Evolutionary conservation across 202 grass and related monocot genomes (phyloP).

Genomic region (Schoenoplectus tabernaemontani): DNA sequence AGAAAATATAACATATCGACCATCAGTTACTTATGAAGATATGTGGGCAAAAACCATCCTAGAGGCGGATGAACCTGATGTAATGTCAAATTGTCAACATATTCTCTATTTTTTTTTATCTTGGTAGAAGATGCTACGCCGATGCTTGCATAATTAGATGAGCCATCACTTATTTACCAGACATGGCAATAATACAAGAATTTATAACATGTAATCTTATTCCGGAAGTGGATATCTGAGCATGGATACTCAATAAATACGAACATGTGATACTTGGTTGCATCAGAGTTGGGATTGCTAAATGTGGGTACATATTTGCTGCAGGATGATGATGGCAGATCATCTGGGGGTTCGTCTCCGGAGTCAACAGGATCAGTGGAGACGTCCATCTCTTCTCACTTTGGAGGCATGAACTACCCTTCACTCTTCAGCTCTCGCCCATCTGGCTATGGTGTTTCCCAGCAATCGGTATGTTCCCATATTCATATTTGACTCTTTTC

Average conservation of each 20-base stretch:
- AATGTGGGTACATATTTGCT: slow-evolving; percentile 15
- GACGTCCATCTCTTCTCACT: slow-evolving; percentile 97
- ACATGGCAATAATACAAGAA: background rate
- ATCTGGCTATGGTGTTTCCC: slow-evolving; percentile 57
- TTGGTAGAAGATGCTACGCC: background rate
- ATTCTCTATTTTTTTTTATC: background rate
- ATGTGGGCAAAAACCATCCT: slow-evolving; percentile 99
- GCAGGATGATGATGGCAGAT: slow-evolving; percentile 96
- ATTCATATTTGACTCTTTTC: slow-evolving; percentile 2
- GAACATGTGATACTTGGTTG: background rate
- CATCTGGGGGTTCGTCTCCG: slow-evolving; percentile 88
- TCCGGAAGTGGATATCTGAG: background rate
- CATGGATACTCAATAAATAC: background rate
- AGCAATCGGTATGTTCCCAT: slow-evolving; percentile 55
- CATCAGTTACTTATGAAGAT: slow-evolving; percentile 92
- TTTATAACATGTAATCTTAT: background rate
- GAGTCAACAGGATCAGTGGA: slow-evolving; percentile 94
- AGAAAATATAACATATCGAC: slow-evolving; percentile 82
- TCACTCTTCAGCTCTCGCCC: slow-evolving; percentile 95
- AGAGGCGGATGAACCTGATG: slow-evolving; percentile 84
- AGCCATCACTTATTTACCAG: background rate
- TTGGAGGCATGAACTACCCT: slow-evolving; percentile 94
- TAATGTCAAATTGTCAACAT: slow-evolving; percentile 38
- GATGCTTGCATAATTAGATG: background rate
- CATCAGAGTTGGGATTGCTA: background rate